Conservation (phyloP, 179 eudicot species). For the Vitellaria paradoxa region DNA sequence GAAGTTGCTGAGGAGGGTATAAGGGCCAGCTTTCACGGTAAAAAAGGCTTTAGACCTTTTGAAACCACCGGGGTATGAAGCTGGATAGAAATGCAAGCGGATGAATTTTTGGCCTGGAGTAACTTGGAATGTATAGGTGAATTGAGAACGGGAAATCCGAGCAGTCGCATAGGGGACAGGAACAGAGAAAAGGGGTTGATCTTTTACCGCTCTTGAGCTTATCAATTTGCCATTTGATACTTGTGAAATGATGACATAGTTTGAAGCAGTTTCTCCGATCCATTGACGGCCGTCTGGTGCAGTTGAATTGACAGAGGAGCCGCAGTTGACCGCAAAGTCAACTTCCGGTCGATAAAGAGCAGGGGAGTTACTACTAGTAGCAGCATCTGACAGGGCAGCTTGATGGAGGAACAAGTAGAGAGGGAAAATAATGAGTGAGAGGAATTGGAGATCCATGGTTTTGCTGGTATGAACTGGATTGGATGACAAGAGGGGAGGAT, state of each 20-base stretch:
- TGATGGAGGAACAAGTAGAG: no score
- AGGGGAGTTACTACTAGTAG: no score
- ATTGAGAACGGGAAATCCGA: slow-evolving; percentile 23
- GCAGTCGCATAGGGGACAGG: slow-evolving; percentile 32
- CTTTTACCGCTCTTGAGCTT: neutral
- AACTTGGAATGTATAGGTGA: slow-evolving; percentile 26
- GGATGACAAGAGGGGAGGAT: no score
- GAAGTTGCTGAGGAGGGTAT: slow-evolving; percentile 30
- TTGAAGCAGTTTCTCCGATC: slow-evolving; percentile 15
- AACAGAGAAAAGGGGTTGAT: neutral
- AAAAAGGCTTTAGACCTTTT: slow-evolving; percentile 22
- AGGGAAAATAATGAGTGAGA: no score
- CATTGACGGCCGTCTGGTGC: slow-evolving; percentile 23
- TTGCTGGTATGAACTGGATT: no score
- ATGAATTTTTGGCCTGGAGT: slow-evolving; percentile 30
- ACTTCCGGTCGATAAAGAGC: neutral
- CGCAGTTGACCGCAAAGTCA: slow-evolving; percentile 21
- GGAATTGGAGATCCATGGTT: no score
- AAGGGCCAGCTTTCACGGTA: slow-evolving; percentile 21
- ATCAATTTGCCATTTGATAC: slow-evolving; percentile 6
- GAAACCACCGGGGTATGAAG: slow-evolving; percentile 14
- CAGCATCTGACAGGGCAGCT: no score
- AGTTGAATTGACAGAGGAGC: slow-evolving; percentile 13
- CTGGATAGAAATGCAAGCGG: slow-evolving; percentile 29
- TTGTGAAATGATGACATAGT: neutral